Conservation (phyloP, 805 yeast genomes). For the Nakazawaea anatomiae region DNA sequence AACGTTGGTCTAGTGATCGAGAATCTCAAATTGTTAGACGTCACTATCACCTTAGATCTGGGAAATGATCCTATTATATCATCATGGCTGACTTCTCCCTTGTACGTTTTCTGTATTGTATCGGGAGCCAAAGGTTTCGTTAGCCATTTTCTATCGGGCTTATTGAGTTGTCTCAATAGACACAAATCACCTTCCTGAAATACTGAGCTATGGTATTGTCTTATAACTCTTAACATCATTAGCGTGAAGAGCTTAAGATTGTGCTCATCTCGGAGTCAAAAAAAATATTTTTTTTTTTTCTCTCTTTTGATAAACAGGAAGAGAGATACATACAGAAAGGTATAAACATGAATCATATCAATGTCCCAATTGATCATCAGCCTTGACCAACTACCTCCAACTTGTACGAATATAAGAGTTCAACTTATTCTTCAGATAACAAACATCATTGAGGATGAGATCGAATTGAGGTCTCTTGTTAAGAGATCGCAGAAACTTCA, state of each 20-base stretch:
- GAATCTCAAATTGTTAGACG: conserved; percentile 17
- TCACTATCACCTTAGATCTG: conserved; percentile 24
- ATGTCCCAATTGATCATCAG: conserved; percentile 5
- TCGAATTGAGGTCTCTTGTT: background rate
- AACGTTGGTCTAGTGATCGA: conserved; percentile 33
- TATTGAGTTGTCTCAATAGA: conserved; percentile 21
- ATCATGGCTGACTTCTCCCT: conserved; percentile 28
- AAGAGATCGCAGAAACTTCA: background rate
- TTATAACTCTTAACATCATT: conserved; percentile 1
- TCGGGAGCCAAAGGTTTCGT: conserved; percentile 23
- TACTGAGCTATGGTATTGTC: conserved; percentile 14
- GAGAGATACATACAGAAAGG: background rate
- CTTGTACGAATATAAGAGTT: background rate
- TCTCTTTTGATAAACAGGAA: background rate
- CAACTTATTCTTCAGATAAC: conserved; percentile 4
- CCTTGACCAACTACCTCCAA: background rate
- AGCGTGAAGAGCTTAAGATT: too few species aligned
- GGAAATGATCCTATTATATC: conserved; percentile 33
- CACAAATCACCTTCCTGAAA: conserved; percentile 27
- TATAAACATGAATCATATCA: background rate
- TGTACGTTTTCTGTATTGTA: conserved; percentile 15
- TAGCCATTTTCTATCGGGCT: conserved; percentile 22
- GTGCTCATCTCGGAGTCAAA: too few species aligned
- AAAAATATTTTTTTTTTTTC: background rate
- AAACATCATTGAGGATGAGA: background rate